Evolutionary conservation across 202 grass and related monocot genomes (phyloP).

Genomic region (Zizania palustris): DNA sequence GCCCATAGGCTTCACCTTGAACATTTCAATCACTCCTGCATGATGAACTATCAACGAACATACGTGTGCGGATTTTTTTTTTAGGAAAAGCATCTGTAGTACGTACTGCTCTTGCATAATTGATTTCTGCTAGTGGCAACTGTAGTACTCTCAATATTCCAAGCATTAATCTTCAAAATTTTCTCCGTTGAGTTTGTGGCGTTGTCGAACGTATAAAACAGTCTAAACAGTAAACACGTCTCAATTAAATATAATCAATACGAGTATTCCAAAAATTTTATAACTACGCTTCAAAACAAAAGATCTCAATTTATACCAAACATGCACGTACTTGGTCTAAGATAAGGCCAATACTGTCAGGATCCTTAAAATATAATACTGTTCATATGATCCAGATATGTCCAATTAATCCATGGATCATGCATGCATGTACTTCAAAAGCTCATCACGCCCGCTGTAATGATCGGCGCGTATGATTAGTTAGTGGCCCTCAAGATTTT

Average conservation of each 20-base stretch:
- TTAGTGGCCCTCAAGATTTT: neutral
- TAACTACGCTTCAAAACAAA: too few species aligned
- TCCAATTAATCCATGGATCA: conserved; percentile 5
- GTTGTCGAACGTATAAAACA: neutral
- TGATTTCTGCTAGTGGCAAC: conserved; percentile 18
- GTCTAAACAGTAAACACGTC: too few species aligned
- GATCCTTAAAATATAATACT: neutral
- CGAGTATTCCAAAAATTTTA: too few species aligned
- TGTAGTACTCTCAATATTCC: conserved; percentile 5
- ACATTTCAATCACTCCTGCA: neutral
- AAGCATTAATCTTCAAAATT: neutral
- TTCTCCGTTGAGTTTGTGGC: neutral
- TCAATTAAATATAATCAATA: too few species aligned
- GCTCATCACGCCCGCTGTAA: conserved; percentile 6
- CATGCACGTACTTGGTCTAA: neutral
- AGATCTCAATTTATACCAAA: too few species aligned
- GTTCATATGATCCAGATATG: neutral
- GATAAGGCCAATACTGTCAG: neutral
- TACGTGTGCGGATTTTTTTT: neutral
- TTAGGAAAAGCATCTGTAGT: neutral
- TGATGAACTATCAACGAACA: neutral
- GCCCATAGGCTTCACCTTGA: neutral
- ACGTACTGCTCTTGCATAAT: neutral
- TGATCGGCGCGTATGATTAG: conserved; percentile 35
- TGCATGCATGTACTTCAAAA: conserved; percentile 35